phyloP scores from a whole-genome alignment of 164 flowering plant genomes.

The Berberis thunbergii region DNA sequence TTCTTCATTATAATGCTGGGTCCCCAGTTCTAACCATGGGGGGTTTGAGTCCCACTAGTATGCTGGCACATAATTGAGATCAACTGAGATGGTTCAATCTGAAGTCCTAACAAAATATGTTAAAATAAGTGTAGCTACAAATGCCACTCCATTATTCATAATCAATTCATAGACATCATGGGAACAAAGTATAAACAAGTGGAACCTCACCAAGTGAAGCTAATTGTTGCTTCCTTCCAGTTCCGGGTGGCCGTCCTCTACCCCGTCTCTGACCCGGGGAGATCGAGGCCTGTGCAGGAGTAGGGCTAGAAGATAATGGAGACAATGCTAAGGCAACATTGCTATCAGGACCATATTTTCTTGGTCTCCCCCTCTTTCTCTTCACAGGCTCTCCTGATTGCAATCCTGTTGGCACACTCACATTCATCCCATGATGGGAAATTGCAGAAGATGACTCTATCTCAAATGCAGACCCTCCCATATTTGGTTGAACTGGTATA shows the following conservation, averaged over 20 bases:
- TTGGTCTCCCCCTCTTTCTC: slow-evolving; percentile 83
- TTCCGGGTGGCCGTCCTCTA: slow-evolving; percentile 91
- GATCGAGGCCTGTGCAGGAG: slow-evolving; percentile 22
- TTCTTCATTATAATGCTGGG: too few relatives aligned
- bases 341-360: slow-evolving; percentile 81
- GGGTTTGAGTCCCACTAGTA: too few relatives aligned
- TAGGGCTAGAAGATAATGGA: slow-evolving; percentile 28
- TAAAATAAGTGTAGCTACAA: too few relatives aligned
- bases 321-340: slow-evolving; percentile 52
- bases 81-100: too few relatives aligned
- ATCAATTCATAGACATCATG: not conserved
- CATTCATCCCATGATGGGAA: slow-evolving; percentile 40
- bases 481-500: slow-evolving; percentile 35
- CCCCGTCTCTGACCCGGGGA: slow-evolving; percentile 55
- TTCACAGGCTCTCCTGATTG: slow-evolving; percentile 38
- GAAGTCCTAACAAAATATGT: too few relatives aligned
- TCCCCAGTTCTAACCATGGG: too few relatives aligned
- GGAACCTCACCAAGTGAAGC: slow-evolving; percentile 62
- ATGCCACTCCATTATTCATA: too few relatives aligned
- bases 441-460: slow-evolving; percentile 38
- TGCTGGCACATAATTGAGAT: too few relatives aligned
- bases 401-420: slow-evolving; percentile 26
- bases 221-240: slow-evolving; percentile 72
- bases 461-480: slow-evolving; percentile 39
- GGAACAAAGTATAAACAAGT: not conserved